phyloP scores from a whole-genome alignment of 768 basidiomycete genomes.

The Neoboletus brunneissimus region DNA sequence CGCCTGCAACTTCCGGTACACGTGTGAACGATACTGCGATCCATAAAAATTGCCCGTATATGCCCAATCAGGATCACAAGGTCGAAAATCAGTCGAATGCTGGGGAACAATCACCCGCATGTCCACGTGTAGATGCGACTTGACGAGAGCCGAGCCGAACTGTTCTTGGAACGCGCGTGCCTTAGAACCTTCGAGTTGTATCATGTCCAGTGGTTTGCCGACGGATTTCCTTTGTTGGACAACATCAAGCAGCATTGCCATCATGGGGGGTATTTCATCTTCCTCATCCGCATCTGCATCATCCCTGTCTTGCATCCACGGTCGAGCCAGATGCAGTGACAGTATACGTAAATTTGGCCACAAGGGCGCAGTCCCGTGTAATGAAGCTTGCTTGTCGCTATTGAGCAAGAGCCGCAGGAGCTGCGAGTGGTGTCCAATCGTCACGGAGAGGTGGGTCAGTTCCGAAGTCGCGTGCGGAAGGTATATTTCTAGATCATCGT shows the following conservation, averaged over 20 bases:
- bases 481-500: constrained; percentile 35
- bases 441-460: constrained; percentile 34
- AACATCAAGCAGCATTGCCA: constrained; percentile 32
- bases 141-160: constrained; percentile 22
- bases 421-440: constrained; percentile 32
- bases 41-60: constrained; percentile 29
- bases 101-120: constrained; percentile 18
- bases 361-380: constrained; percentile 30
- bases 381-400: constrained; percentile 34
- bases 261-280: constrained; percentile 30
- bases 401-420: constrained; percentile 33
- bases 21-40: constrained; percentile 29
- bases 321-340: constrained; percentile 25
- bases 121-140: constrained; percentile 27
- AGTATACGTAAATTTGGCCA: constrained; percentile 33
- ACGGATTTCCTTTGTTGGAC: constrained; percentile 32
- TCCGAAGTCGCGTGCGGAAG: constrained; percentile 33
- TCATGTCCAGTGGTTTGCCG: constrained; percentile 23
- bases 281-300: constrained; percentile 32
- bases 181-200: constrained; percentile 28
- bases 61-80: constrained; percentile 29
- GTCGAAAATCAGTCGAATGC: constrained; percentile 15
- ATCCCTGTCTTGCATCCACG: constrained; percentile 32
- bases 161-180: constrained; percentile 27
- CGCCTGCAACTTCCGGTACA: constrained; percentile 31